phyloP scores from a whole-genome alignment of 139 green algal genomes.

The Ettlia oleoabundans region DNA sequence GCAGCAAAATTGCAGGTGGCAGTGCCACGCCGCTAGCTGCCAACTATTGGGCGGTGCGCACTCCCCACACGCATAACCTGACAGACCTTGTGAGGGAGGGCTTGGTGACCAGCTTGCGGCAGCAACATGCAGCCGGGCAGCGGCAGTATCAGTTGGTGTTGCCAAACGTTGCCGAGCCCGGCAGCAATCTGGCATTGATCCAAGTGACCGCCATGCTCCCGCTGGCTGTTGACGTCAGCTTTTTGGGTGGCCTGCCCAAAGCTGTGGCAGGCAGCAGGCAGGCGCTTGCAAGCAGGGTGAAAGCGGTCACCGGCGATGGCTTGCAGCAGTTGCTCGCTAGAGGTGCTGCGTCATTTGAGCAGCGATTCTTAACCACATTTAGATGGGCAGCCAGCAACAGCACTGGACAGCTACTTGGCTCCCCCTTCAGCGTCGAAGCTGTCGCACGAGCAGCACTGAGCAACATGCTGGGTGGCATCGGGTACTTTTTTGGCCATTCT shows the following conservation, averaged over 20 bases:
- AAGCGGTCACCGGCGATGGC: not conserved
- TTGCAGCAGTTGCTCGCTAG: constrained; percentile 6
- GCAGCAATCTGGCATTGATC: constrained; percentile 68
- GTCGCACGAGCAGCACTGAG: constrained; percentile 78
- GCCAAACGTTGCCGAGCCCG: constrained; percentile 54
- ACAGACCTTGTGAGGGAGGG: constrained; percentile 52
- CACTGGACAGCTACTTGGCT: no score
- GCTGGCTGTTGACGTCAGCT: constrained; percentile 63
- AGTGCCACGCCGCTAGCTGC: not conserved
- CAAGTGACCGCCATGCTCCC: constrained; percentile 68
- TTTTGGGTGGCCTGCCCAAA: constrained; percentile 38
- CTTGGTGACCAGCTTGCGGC: constrained; percentile 19
- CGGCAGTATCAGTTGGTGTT: constrained; percentile 42
- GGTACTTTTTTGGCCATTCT: constrained; percentile 91
- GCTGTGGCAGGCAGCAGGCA: no score
- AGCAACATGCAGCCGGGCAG: constrained; percentile 11
- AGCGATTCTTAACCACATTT: constrained; percentile 36
- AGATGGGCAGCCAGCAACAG: not conserved
- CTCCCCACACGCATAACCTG: constrained; percentile 67
- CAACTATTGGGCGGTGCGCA: constrained; percentile 31
- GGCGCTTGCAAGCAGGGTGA: not conserved
- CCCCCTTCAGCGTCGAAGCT: not conserved
- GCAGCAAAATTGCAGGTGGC: not conserved
- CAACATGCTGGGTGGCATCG: constrained; percentile 93
- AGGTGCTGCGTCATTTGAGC: constrained; percentile 10